A percentile compares a stretch with the other conserved stretches of the same genome.
These are phyloP conservation scores for Saccharomycopsis fibuligera DNA, from an alignment of 805 yeast species.

Conservation along the genomic window DNA sequence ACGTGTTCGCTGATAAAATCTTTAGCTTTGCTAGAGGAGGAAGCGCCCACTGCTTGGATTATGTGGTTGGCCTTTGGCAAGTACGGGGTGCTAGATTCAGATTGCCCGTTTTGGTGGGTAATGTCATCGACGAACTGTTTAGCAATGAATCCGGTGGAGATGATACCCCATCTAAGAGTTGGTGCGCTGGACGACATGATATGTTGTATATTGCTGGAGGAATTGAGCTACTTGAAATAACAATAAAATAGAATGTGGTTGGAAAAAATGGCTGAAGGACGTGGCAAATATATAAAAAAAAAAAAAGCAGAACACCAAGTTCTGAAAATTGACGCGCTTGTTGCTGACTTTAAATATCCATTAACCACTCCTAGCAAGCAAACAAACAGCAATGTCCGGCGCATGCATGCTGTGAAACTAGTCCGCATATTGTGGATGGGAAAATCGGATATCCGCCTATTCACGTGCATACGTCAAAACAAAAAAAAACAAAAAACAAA, in stretches of 20 bases:
- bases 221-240: not conserved
- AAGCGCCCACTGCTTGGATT: conserved; percentile 23
- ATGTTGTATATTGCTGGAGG: not conserved
- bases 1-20: conserved; percentile 15
- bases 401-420: too few relatives aligned
- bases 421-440: too few relatives aligned
- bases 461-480: too few relatives aligned
- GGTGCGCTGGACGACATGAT: conserved; percentile 5
- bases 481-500: too few relatives aligned
- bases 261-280: not conserved
- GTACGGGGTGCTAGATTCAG: too few relatives aligned
- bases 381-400: too few relatives aligned
- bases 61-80: conserved; percentile 20
- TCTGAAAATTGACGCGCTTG: too few relatives aligned
- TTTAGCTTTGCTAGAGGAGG: conserved; percentile 21
- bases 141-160: conserved; percentile 27
- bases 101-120: conserved; percentile 21
- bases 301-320: not conserved
- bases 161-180: conserved; percentile 18
- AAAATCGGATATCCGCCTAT: too few relatives aligned
- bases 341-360: too few relatives aligned
- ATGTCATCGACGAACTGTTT: conserved; percentile 25
- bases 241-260: too few relatives aligned
- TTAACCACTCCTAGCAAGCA: too few relatives aligned
- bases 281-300: not conserved